Percentiles rank a stretch among this genome's conserved stretches.
phyloP scores from a whole-genome alignment of 768 basidiomycete genomes.

The Leccinum fibrillosum region DNA sequence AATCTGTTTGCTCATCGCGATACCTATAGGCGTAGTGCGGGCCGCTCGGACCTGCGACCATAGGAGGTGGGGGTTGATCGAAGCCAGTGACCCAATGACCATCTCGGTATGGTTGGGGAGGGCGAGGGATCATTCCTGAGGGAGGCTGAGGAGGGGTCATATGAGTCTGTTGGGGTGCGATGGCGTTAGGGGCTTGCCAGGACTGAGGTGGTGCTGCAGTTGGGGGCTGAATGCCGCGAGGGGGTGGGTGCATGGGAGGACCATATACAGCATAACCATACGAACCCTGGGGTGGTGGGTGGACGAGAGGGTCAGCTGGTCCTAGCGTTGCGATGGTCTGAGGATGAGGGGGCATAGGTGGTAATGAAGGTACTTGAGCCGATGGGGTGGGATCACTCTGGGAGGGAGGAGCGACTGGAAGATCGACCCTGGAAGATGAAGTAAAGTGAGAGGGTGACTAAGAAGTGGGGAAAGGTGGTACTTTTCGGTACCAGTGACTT shows the following conservation, averaged over 20 bases:
- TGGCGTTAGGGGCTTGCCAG: constrained; percentile 61
- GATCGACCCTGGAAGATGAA: constrained; percentile 23
- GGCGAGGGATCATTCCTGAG: constrained; percentile 45
- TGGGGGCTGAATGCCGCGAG: constrained; percentile 43
- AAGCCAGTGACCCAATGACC: constrained; percentile 58
- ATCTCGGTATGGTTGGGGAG: constrained; percentile 44
- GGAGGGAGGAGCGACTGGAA: constrained; percentile 15
- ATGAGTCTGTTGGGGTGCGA: constrained; percentile 66
- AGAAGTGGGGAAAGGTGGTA: constrained; percentile 32
- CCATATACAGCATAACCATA: constrained; percentile 36
- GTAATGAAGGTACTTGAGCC: constrained; percentile 23
- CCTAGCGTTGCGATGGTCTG: constrained; percentile 27
- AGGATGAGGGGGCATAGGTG: constrained; percentile 28
- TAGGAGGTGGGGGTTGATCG: constrained; percentile 45
- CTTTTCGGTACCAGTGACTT: constrained; percentile 73
- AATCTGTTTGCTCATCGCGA: constrained; percentile 51
- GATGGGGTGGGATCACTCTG: constrained; percentile 25
- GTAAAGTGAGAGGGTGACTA: neutral
- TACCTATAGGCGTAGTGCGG: constrained; percentile 58
- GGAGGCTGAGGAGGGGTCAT: constrained; percentile 46
- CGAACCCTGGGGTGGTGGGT: constrained; percentile 27
- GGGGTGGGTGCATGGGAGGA: constrained; percentile 37
- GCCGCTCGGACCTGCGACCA: constrained; percentile 43
- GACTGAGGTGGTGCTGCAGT: constrained; percentile 53
- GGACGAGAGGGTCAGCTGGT: constrained; percentile 28